Evolutionary conservation across 345 rosid species (phyloP).

Genomic region (Hibiscus mutabilis): DNA sequence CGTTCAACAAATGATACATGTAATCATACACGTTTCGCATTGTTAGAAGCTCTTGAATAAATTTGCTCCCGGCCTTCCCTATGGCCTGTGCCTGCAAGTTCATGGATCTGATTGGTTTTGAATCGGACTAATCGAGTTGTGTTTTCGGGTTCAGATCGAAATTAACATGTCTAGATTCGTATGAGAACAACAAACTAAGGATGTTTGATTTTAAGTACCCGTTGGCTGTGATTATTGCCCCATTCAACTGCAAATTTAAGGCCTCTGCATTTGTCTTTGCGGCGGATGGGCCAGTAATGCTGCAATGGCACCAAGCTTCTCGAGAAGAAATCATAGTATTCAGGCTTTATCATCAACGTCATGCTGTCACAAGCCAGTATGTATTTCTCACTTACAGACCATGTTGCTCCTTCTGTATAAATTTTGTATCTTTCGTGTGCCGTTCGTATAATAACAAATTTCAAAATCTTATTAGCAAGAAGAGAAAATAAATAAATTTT

Average conservation of each 20-base stretch:
- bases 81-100: slow-evolving; percentile 37
- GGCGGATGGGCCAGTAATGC: slow-evolving; percentile 39
- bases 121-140: neutral
- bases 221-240: slow-evolving; percentile 23
- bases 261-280: slow-evolving; percentile 14
- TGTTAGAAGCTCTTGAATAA: slow-evolving; percentile 33
- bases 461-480: neutral
- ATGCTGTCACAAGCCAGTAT: slow-evolving; percentile 34
- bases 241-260: slow-evolving; percentile 34
- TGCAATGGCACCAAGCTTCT: slow-evolving; percentile 31
- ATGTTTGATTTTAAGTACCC: slow-evolving; percentile 14
- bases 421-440: slow-evolving; percentile 23
- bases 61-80: slow-evolving; percentile 44
- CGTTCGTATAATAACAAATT: neutral
- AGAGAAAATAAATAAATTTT: neutral
- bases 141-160: neutral
- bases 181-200: neutral
- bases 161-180: too few relatives aligned
- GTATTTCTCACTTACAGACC: slow-evolving; percentile 43
- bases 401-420: slow-evolving; percentile 30
- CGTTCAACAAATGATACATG: slow-evolving; percentile 43
- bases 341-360: slow-evolving; percentile 22
- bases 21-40: slow-evolving; percentile 53
- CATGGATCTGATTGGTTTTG: neutral
- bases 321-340: slow-evolving; percentile 24